Base-by-base conservation (phyloP, 139 green algal genomes). In the Chlamydomonas eustigma region DNA sequence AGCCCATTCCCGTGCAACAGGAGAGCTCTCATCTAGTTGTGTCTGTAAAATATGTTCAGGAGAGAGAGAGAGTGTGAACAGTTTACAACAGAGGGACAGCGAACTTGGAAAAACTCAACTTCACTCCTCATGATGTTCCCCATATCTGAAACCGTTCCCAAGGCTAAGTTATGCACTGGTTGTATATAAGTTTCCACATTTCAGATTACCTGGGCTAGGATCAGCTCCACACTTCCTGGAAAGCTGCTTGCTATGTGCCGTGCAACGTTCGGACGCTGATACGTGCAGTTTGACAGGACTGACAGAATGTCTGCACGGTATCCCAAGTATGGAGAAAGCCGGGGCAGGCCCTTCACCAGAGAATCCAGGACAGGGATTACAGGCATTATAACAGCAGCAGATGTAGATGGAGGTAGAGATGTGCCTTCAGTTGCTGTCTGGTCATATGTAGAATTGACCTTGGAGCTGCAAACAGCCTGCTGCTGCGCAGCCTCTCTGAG, bases 1-100 rank as follows among this genome's bases (percentile, higher is more conserved):
- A 39, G 86, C 93, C 90, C 92, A 97, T 84, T 98, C 94, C 0
- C 90, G 80, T 2, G 92, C 88, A 63, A 96, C 50, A 2, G 92
- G 92, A 30, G 81, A 87, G 1, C 72, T 34, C 1, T 87, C 77
- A 58, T 96, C 90, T 31, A 91, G 63, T 77, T 92, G 79, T 6
- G 74, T 85, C 77, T 84, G 80, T 65, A 67, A n/a, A n/a, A n/a
- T n/a, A n/a, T n/a, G n/a, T n/a, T n/a, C n/a, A n/a, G n/a, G n/a
- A n/a, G n/a, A n/a, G n/a, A n/a, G n/a, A n/a, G n/a, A n/a, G n/a
- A n/a, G n/a, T n/a, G n/a, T n/a, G n/a, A n/a, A n/a, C n/a, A n/a
- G n/a, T n/a, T n/a, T n/a, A n/a, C n/a, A n/a, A n/a, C n/a, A n/a
- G n/a, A n/a, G n/a, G n/a, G n/a, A n/a, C n/a, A n/a, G n/a, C n/a